These are phyloP conservation scores for Macrolepiota dolichaula DNA, from an alignment of 768 basidiomycete species.

Conservation along the genomic window DNA sequence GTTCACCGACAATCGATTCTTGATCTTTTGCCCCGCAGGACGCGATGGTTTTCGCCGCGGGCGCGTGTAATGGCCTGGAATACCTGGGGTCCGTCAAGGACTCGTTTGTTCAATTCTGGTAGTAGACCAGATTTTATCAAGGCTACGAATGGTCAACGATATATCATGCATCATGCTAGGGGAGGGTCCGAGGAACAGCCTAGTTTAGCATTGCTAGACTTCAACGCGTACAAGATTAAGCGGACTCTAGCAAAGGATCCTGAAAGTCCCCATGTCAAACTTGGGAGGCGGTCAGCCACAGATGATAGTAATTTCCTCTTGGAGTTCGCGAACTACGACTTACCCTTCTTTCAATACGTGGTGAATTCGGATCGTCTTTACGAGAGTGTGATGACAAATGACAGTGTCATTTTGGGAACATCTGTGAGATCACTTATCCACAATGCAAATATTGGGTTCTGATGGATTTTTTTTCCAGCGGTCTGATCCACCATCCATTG, in stretches of 20 bases:
- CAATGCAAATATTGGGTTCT: too few species aligned
- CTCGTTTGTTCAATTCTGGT: neutral
- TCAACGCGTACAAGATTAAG: neutral
- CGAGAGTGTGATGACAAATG: neutral
- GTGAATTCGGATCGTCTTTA: neutral
- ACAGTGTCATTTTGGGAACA: too few species aligned
- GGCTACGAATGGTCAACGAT: neutral
- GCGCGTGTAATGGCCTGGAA: neutral
- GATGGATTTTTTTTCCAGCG: too few species aligned
- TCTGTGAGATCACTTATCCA: too few species aligned
- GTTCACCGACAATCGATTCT: neutral
- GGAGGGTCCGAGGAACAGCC: neutral
- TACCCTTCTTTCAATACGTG: neutral
- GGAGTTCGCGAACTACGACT: neutral
- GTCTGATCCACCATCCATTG: too few species aligned
- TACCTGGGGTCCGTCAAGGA: neutral
- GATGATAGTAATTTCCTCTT: neutral
- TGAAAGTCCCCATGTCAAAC: neutral
- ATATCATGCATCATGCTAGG: neutral
- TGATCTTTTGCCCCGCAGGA: neutral
- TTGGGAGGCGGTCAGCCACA: neutral
- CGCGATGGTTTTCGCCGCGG: neutral
- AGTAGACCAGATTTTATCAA: neutral
- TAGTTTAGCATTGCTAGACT: neutral
- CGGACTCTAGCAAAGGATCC: neutral